A percentile compares a stretch with the other conserved stretches of the same genome.
phyloP scores from a whole-genome alignment of 2,329 filamentous ascomycete species.

The Cladobotryum mycophilum region DNA sequence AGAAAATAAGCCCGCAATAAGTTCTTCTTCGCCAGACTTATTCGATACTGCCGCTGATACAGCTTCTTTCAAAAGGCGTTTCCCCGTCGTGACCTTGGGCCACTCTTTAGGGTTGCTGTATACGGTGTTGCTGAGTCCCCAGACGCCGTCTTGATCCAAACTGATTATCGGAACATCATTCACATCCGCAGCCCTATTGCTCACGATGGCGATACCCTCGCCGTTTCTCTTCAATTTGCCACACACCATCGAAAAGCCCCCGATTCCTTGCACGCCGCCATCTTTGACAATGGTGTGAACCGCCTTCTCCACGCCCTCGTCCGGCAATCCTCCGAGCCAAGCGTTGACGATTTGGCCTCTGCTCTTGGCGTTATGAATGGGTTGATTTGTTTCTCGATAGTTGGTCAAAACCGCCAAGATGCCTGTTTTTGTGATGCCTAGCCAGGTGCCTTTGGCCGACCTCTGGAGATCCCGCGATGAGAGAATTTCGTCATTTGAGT shows the following conservation, averaged over 20 bases:
- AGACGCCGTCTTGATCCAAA: slow-evolving; percentile 43
- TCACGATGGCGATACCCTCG: slow-evolving; percentile 54
- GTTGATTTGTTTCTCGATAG: slow-evolving; percentile 53
- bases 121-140: slow-evolving; percentile 57
- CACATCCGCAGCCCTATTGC: slow-evolving; percentile 50
- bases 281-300: slow-evolving; percentile 47
- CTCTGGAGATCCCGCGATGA: slow-evolving; percentile 58
- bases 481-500: slow-evolving; percentile 41
- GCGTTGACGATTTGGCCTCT: slow-evolving; percentile 59
- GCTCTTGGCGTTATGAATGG: slow-evolving; percentile 49
- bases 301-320: slow-evolving; percentile 44
- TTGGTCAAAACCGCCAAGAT: slow-evolving; percentile 61
- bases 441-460: slow-evolving; percentile 58
- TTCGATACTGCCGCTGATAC: slow-evolving; percentile 35
- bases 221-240: slow-evolving; percentile 48
- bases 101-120: slow-evolving; percentile 49
- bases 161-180: slow-evolving; percentile 54
- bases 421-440: slow-evolving; percentile 55
- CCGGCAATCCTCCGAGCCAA: slow-evolving; percentile 48
- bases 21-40: slow-evolving; percentile 37
- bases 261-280: slow-evolving; percentile 52
- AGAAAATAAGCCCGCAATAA: slow-evolving; percentile 46
- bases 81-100: slow-evolving; percentile 55
- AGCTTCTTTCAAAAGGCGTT: slow-evolving; percentile 36
- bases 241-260: slow-evolving; percentile 62